Conservation (phyloP, 371 early-diverging fungal species). For the Zychaea mexicana region DNA sequence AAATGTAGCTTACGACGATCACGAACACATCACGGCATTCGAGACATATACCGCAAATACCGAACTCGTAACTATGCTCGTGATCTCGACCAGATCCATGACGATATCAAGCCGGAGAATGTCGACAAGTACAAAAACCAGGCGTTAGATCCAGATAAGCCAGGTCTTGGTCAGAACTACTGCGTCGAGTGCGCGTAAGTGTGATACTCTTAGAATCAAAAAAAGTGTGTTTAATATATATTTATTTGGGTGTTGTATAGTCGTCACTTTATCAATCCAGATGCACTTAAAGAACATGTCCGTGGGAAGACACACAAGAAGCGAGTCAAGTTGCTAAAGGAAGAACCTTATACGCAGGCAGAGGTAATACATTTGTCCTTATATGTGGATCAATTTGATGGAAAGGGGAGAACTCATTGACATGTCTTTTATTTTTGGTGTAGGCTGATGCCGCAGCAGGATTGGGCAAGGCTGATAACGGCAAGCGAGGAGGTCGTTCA, state of each 20-base stretch:
- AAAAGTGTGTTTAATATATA: neutral
- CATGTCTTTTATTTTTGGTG: neutral
- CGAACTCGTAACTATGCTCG: constrained; percentile 70
- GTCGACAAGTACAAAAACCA: constrained; percentile 60
- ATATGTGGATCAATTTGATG: neutral
- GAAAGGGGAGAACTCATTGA: constrained; percentile 2
- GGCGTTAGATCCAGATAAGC: constrained; percentile 83
- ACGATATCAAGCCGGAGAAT: constrained; percentile 79
- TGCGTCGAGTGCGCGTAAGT: constrained; percentile 84
- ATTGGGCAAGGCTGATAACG: constrained; percentile 45
- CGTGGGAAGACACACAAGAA: constrained; percentile 55
- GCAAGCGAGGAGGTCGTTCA: constrained; percentile 42
- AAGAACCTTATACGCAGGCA: constrained; percentile 85
- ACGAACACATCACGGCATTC: constrained; percentile 71
- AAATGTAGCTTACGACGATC: constrained; percentile 63
- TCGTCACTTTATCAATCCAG: constrained; percentile 48
- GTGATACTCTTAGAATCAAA: neutral
- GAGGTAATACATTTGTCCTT: constrained; percentile 78
- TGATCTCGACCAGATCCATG: constrained; percentile 92
- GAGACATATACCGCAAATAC: constrained; percentile 64
- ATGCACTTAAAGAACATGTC: constrained; percentile 42
- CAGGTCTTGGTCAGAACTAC: constrained; percentile 88
- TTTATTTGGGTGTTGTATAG: constrained; percentile 19
- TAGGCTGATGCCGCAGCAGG: constrained; percentile 56
- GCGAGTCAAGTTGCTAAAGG: constrained; percentile 76